Evolutionary conservation across 306 rosid genomes (phyloP), one percentile per base, ranked within the genome.

Genomic region (Vigna hirtella): DNA sequence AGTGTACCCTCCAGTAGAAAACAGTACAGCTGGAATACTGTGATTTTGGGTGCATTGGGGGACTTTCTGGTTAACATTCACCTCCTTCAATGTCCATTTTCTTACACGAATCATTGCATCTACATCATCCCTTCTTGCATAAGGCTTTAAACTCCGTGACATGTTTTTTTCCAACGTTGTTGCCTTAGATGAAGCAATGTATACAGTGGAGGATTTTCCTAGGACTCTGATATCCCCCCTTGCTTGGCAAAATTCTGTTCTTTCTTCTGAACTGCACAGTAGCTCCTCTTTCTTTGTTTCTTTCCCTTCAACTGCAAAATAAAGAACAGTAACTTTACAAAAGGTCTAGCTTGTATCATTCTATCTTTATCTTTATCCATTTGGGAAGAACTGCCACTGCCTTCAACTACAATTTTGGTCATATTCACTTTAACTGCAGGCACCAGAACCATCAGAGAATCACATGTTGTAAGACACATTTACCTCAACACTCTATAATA

Each of bases 1-100:
- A 12, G 79, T 59, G 69, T 92, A 94, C 50, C 98, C 98, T 70
- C 87, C 88, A 32, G 49, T 73, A 2, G 98, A 94, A 79, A 94
- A 94, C 70, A 94, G 34, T 4, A 94, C 72, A 62, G 92, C 96
- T 16, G 97, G 93, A 74, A 89, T 83, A 22, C 69, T 83, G 59
- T 92, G 96, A 36, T 67, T 77, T 82, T 76, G 51, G 32, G 79
- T 77, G 78, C 98, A 94, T 15, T 48, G 62, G 13, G 89, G 86
- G 70, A 62, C 72, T 70, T 88, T 62, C 30, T 77, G 62, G 56
- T 32, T 50, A 17, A 8, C 70, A 17, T 76, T 75, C 40, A 24
- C 68, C 64, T 79, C 71, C 74, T 77, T 85, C 47, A 92, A 78
- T 20, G 91, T 82, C 98, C 98, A 94, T 84, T 85, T 83, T 70